These are phyloP conservation scores for Bryopsis sp. DNA, from an alignment of 139 green algal species.

Conservation along the genomic window DNA sequence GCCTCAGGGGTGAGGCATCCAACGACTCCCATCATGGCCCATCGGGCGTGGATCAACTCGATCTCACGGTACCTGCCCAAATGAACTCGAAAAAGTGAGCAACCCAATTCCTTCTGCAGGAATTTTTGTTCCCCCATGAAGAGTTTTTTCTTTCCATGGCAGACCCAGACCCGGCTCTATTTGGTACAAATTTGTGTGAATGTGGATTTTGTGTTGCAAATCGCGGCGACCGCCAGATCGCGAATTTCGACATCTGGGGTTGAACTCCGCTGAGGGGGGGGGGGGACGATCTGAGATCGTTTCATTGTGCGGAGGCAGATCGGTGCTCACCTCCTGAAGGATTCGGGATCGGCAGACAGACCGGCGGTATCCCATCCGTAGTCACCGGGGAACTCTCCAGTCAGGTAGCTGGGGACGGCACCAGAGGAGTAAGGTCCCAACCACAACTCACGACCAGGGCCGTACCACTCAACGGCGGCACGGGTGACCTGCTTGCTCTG, in stretches of 20 bases:
- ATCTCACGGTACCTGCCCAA: constrained; percentile 23
- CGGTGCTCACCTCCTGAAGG: too few relatives aligned
- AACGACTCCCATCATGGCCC: constrained; percentile 54
- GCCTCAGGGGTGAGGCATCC: constrained; percentile 37
- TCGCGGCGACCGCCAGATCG: too few relatives aligned
- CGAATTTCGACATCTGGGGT: too few relatives aligned
- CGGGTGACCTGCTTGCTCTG: constrained; percentile 23
- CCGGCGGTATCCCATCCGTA: constrained; percentile 94
- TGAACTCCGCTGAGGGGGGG: too few relatives aligned
- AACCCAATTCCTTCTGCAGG: too few relatives aligned
- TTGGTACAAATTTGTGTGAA: too few relatives aligned
- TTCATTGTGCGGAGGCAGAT: constrained; percentile 30
- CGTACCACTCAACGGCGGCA: constrained; percentile 27
- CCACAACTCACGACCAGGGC: constrained; percentile 57
- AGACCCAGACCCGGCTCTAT: too few relatives aligned
- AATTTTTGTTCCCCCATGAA: too few relatives aligned
- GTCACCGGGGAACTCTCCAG: constrained; percentile 83
- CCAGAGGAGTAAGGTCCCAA: constrained; percentile 68
- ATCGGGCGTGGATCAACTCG: constrained; percentile 35
- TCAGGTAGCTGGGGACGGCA: constrained; percentile 50
- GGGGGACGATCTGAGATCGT: too few relatives aligned
- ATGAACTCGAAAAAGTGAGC: background rate
- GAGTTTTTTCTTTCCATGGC: too few relatives aligned
- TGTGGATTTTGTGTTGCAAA: too few relatives aligned
- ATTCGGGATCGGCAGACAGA: constrained; percentile 67